Conservation (phyloP, 208 protist species). For the Leishmania tropica region DNA sequence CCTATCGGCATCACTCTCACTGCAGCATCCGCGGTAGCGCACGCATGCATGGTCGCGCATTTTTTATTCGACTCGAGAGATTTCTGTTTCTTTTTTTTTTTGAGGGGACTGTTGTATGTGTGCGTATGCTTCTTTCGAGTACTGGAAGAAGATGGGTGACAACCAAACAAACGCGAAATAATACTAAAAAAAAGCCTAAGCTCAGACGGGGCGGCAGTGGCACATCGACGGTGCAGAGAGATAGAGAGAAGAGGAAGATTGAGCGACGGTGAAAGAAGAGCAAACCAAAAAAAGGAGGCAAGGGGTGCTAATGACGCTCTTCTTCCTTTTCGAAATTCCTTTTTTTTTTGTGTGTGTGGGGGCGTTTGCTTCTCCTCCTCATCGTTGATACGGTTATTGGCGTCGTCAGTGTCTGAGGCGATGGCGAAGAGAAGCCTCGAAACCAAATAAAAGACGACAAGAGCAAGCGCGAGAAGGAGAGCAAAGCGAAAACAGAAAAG, state of each 20-base stretch:
- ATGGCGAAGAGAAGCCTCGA: background rate
- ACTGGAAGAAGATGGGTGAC: background rate
- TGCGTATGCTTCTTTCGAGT: background rate
- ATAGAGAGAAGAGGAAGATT: slow-evolving; percentile 8
- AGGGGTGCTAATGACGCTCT: background rate
- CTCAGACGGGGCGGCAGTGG: background rate
- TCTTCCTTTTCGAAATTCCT: background rate
- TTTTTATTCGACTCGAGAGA: background rate
- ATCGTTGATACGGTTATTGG: background rate
- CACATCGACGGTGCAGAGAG: slow-evolving; percentile 1
- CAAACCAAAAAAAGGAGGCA: slow-evolving; percentile 19
- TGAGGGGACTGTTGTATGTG: background rate
- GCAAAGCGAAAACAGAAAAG: background rate
- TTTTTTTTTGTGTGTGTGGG: background rate
- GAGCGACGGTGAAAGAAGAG: slow-evolving; percentile 8
- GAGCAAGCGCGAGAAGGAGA: background rate
- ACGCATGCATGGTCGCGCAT: background rate
- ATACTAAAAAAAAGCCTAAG: background rate
- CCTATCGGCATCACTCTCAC: background rate
- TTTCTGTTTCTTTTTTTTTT: background rate
- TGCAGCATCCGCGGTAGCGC: background rate
- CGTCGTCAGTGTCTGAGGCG: background rate
- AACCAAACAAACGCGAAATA: background rate
- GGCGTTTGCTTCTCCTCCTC: background rate
- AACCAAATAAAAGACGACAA: background rate